These are phyloP conservation scores for Venturia asperata DNA, from an alignment of 2,329 filamentous ascomycete genomes.

Conservation along the genomic window DNA sequence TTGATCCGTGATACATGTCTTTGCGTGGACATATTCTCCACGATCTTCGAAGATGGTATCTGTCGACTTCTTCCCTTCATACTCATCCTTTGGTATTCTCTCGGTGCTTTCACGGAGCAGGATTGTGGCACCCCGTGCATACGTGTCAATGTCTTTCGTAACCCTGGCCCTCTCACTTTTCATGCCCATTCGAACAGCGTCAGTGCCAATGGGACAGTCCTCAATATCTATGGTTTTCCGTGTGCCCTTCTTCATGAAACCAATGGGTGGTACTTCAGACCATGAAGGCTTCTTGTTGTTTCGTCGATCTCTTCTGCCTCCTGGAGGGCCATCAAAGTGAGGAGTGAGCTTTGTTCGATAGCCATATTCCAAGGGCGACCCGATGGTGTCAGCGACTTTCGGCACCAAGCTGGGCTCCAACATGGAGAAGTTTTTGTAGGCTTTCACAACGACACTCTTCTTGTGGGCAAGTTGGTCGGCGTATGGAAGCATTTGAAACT, in stretches of 20 bases:
- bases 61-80: slow-evolving; percentile 18
- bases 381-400: slow-evolving; percentile 72
- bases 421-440: slow-evolving; percentile 84
- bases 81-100: slow-evolving; percentile 48
- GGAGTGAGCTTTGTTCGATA: slow-evolving; percentile 97
- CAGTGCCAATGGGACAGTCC: slow-evolving; percentile 91
- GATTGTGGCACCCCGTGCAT: slow-evolving; percentile 77
- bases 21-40: slow-evolving; percentile 63
- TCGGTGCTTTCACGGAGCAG: slow-evolving; percentile 79
- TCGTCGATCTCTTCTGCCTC: slow-evolving; percentile 40
- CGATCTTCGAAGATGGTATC: slow-evolving; percentile 48
- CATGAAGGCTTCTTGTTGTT: slow-evolving; percentile 52
- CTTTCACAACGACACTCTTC: slow-evolving; percentile 78
- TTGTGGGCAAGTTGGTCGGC: slow-evolving; percentile 79
- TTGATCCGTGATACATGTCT: slow-evolving; percentile 81
- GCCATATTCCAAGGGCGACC: slow-evolving; percentile 81
- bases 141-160: slow-evolving; percentile 59
- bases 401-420: slow-evolving; percentile 70
- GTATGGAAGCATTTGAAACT: slow-evolving; percentile 96
- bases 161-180: slow-evolving; percentile 72
- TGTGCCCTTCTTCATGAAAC: slow-evolving; percentile 83
- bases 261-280: slow-evolving; percentile 66
- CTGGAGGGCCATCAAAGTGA: slow-evolving; percentile 77
- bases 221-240: slow-evolving; percentile 84
- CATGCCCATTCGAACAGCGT: slow-evolving; percentile 73